A percentile compares a stretch with the other conserved stretches of the same genome.
These are phyloP conservation scores for Actinomortierella ambigua DNA, from an alignment of 371 early-diverging fungal genomes.

Conservation along the genomic window DNA sequence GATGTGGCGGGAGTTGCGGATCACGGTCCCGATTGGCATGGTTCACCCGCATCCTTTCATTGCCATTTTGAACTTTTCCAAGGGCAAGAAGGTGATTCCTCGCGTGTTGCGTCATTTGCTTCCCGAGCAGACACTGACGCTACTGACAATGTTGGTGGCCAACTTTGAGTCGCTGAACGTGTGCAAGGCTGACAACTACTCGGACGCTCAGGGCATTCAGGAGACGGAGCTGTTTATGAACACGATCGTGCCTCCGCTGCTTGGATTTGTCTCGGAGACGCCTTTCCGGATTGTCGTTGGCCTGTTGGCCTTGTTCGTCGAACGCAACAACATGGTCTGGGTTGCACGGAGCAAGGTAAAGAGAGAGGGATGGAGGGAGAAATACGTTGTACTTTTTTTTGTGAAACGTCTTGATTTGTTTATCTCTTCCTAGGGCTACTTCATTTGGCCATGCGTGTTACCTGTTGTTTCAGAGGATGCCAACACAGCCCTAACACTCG, in stretches of 20 bases:
- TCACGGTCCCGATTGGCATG: conserved; percentile 62
- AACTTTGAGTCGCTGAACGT: conserved; percentile 88
- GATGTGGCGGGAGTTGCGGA: conserved; percentile 67
- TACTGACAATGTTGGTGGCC: conserved; percentile 79
- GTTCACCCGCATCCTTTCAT: conserved; percentile 71
- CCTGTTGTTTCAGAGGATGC: too few relatives aligned
- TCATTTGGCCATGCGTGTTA: too few relatives aligned
- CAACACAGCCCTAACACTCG: too few relatives aligned
- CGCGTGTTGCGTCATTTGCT: conserved; percentile 81
- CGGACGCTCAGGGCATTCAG: conserved; percentile 53
- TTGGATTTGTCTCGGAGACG: conserved; percentile 80
- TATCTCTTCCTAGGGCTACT: too few relatives aligned
- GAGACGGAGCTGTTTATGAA: conserved; percentile 87
- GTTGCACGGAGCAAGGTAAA: conserved; percentile 78
- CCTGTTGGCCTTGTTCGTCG: conserved; percentile 79
- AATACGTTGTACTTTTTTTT: background rate
- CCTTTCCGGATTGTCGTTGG: conserved; percentile 81
- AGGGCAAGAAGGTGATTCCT: conserved; percentile 87
- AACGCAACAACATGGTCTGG: conserved; percentile 84
- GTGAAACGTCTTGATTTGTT: background rate
- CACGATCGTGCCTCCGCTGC: conserved; percentile 80
- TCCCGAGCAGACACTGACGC: conserved; percentile 76
- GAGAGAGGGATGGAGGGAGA: background rate
- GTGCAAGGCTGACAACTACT: conserved; percentile 69
- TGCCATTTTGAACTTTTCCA: conserved; percentile 72